Conservation (phyloP, 1,284 basidiomycete genomes). For the Mycena citricolor region DNA sequence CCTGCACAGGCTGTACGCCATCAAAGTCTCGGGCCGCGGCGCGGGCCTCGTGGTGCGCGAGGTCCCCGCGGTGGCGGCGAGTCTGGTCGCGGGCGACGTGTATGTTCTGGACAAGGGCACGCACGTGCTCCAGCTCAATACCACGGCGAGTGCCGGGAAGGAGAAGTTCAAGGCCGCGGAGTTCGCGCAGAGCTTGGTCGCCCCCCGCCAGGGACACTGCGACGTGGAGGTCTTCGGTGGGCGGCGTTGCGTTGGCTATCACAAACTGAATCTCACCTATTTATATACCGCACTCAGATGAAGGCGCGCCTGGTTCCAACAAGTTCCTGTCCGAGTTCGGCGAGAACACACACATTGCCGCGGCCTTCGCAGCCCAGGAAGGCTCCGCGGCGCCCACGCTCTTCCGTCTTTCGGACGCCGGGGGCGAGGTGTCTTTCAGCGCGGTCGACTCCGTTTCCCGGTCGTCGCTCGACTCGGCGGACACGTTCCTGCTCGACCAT, state of each 20-base stretch:
- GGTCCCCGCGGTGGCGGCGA: conserved; percentile 43
- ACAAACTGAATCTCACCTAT: too few relatives aligned
- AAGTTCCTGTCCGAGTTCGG: conserved; percentile 50
- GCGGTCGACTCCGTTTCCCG: conserved; percentile 32
- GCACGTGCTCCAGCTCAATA: conserved; percentile 54
- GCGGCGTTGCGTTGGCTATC: conserved; percentile 24
- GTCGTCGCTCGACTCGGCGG: conserved; percentile 43
- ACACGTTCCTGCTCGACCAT: conserved; percentile 50
- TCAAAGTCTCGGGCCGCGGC: conserved; percentile 33
- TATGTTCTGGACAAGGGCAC: conserved; percentile 59
- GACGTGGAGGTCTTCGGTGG: conserved; percentile 54
- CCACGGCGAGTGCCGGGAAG: conserved; percentile 49
- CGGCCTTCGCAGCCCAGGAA: conserved; percentile 6
- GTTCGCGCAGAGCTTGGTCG: conserved; percentile 50
- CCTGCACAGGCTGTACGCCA: conserved; percentile 47
- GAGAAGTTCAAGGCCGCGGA: conserved; percentile 61
- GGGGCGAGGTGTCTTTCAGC: conserved; percentile 41
- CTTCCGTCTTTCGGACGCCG: conserved; percentile 49
- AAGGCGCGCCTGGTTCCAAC: conserved; percentile 46
- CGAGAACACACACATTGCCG: conserved; percentile 22
- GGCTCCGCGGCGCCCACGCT: conserved; percentile 31
- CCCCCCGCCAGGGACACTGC: conserved; percentile 41
- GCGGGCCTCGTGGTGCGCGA: conserved; percentile 48
- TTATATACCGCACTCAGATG: conserved; percentile 37
- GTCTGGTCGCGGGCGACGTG: conserved; percentile 52